phyloP scores from a whole-genome alignment of 2,329 filamentous ascomycete species.

The Fusarium pseudograminearum region DNA sequence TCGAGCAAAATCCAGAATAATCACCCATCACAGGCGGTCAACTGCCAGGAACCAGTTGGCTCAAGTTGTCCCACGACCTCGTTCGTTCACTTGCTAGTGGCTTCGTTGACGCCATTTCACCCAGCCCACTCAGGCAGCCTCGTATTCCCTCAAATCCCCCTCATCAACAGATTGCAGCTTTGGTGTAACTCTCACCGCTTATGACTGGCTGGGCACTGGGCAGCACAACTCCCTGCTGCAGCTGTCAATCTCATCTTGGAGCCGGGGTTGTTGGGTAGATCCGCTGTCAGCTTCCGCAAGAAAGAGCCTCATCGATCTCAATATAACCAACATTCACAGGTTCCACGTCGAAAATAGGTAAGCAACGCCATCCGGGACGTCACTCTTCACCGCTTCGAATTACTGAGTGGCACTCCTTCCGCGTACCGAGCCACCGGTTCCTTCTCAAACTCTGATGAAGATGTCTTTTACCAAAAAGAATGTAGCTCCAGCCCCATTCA shows the following conservation, averaged over 20 bases:
- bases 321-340: not conserved
- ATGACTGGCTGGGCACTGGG: conserved; percentile 22
- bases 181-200: conserved; percentile 20
- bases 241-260: conserved; percentile 32
- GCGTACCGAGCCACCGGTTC: conserved; percentile 40
- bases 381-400: conserved; percentile 22
- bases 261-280: conserved; percentile 43
- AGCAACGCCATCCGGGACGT: not conserved
- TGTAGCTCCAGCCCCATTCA: conserved; percentile 20
- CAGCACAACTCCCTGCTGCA: conserved; percentile 31
- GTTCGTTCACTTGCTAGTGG: conserved; percentile 8
- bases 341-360: not conserved
- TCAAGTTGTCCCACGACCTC: conserved; percentile 12
- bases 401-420: conserved; percentile 12
- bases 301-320: conserved; percentile 40
- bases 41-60: not conserved
- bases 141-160: conserved; percentile 3
- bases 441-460: conserved; percentile 38
- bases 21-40: not conserved
- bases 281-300: conserved; percentile 41
- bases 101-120: conserved; percentile 20
- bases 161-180: conserved; percentile 17
- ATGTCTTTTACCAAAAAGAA: conserved; percentile 30
- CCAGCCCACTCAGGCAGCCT: conserved; percentile 10
- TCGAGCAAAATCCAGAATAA: not conserved